A percentile compares a stretch with the other conserved stretches of the same genome.
phyloP scores from a whole-genome alignment of 345 rosid genomes.

The Euphorbia tirucalli region DNA sequence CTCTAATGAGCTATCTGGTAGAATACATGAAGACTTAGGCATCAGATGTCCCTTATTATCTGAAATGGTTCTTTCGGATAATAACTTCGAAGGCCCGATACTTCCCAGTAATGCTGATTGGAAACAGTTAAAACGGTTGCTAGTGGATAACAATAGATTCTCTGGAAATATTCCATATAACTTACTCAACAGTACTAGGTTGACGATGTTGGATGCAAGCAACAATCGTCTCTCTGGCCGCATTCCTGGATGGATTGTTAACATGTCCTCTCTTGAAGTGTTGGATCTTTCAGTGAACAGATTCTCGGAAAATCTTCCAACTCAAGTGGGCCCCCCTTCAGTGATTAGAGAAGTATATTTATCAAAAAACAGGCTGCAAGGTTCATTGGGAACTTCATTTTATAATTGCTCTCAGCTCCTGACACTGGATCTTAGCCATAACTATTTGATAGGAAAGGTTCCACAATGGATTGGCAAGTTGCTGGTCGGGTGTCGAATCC shows the following conservation, averaged over 20 bases:
- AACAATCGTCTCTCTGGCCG: conserved; percentile 1
- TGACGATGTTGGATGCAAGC: background rate
- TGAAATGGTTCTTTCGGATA: background rate
- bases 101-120: background rate
- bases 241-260: background rate
- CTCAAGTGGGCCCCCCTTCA: background rate
- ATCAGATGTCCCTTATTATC: too few species aligned
- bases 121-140: background rate
- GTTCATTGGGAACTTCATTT: background rate
- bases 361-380: background rate
- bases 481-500: too few species aligned
- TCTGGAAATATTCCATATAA: background rate
- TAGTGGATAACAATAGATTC: background rate
- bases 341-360: conserved; percentile 2
- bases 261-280: background rate
- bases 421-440: conserved; percentile 16
- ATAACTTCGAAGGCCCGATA: background rate
- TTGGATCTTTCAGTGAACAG: conserved; percentile 13
- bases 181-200: rapidly evolving
- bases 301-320: conserved; percentile 1
- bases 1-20: background rate
- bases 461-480: conserved; percentile 19
- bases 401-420: background rate
- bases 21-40: background rate
- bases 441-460: conserved; percentile 15